Base-by-base conservation (phyloP, 1,284 basidiomycete species). In the Pascua guehoae region DNA sequence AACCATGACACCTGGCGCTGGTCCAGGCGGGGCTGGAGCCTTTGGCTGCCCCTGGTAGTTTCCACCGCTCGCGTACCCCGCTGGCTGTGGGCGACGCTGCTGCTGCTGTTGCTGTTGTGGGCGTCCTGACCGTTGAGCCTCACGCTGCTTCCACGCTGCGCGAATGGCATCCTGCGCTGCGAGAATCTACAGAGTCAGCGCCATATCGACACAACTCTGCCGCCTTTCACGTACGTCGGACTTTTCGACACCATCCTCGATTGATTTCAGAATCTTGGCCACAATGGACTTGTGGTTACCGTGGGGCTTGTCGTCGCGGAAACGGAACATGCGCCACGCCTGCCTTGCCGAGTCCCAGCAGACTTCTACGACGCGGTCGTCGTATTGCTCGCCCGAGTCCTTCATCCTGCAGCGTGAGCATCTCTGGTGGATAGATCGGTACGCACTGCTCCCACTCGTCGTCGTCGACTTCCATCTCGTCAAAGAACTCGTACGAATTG, bases 341-440 rank as follows among this genome's bases (percentile, higher is more conserved):
- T 83, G 82, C 15, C 69, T 51, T 8, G 75, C 71, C 9, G 81
- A 62, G 67, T 95, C 88, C 95, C 96, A 98, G 57, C 86, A 85
- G 18, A 94, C 92, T 73, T 99, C 96, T 36, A 97, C 88, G 49
- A 98, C 84, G 9, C 94, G 84, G 71, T 97, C 93, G 71, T 98
- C 93, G 60, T 87, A 82, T 73, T 98, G 93, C 69, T 94, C 88
- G 5, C 87, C 86, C 0, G 85, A 84, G 4, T 80, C 77, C 70
- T 98, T 98, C 82, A 94, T 83, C 64, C 93, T 96, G 71, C 0
- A 11, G 41, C 45, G 24, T 32, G 24, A 32, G 24, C 24, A 32
- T 32, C 24, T 32, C 3, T 4, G 7, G 24, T 32, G 4, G 24
- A 32, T 32, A 32, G 24, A 7, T 9, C 12, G 12, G 62, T 32